Percentiles rank a stretch among this genome's conserved stretches.
Evolutionary conservation across 257 asterid species (phyloP).

Genomic region (Solanum etuberosum): DNA sequence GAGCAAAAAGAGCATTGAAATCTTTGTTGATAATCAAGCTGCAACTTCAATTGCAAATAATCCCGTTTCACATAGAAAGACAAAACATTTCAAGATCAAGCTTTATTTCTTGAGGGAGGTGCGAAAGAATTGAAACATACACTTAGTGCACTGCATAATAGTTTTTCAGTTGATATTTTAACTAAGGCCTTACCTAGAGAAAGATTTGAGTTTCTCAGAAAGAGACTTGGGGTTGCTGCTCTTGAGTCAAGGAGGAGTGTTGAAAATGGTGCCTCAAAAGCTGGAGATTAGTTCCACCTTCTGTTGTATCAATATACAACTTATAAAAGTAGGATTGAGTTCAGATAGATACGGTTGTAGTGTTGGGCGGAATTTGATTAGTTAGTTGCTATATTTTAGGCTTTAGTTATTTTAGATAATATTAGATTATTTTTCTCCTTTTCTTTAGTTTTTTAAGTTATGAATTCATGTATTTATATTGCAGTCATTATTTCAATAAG

Average conservation of each 20-base stretch:
- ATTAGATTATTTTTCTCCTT: neutral
- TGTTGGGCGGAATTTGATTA: neutral
- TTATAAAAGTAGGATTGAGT: neutral
- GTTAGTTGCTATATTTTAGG: neutral
- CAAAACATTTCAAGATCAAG: neutral
- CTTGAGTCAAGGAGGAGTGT: neutral
- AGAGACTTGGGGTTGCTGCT: neutral
- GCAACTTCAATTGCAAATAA: neutral
- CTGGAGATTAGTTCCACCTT: neutral
- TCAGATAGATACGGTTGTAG: neutral
- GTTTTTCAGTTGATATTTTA: too few relatives aligned
- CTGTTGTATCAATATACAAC: neutral
- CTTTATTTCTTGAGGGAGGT: neutral
- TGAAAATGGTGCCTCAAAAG: neutral
- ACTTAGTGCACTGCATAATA: neutral
- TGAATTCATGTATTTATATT: neutral
- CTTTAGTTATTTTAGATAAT: neutral
- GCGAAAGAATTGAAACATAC: neutral
- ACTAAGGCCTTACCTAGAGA: neutral
- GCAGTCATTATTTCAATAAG: too few relatives aligned
- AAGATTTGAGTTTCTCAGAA: too few relatives aligned
- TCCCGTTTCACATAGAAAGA: neutral
- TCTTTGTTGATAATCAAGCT: neutral
- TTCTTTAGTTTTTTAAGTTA: neutral
- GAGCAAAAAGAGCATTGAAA: neutral